These are phyloP conservation scores for Tardiomyces depauwii DNA, from an alignment of 1,139 yeast species.

Conservation along the genomic window DNA sequence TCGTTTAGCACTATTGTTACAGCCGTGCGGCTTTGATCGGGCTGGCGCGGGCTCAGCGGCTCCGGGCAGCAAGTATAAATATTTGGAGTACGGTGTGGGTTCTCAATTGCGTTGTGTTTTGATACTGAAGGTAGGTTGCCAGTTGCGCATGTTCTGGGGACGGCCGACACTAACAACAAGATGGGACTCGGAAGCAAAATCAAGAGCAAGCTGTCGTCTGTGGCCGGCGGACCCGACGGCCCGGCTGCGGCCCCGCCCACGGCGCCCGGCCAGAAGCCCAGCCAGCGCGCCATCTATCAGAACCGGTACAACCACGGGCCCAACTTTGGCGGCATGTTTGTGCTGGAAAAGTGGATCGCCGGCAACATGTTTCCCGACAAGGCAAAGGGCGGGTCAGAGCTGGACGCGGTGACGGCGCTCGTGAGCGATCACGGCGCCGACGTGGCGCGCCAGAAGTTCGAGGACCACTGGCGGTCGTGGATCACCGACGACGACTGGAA, in stretches of 20 bases:
- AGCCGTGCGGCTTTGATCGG: too few relatives aligned
- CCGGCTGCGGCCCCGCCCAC: conserved; percentile 20
- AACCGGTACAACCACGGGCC: conserved; percentile 71
- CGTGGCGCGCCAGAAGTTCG: conserved; percentile 45
- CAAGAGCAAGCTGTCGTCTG: background rate
- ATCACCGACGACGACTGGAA: conserved; percentile 65
- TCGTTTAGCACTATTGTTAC: too few relatives aligned
- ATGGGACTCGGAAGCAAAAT: background rate
- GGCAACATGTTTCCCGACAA: conserved; percentile 52
- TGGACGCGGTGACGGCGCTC: conserved; percentile 52
- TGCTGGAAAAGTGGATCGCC: conserved; percentile 52
- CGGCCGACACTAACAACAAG: background rate
- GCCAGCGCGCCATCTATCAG: conserved; percentile 46
- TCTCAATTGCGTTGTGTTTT: too few relatives aligned
- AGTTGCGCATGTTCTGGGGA: too few relatives aligned
- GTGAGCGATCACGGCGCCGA: conserved; percentile 41
- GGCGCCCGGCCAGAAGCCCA: conserved; percentile 28
- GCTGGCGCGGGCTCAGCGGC: too few relatives aligned
- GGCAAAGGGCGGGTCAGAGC: conserved; percentile 47
- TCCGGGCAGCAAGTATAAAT: too few relatives aligned
- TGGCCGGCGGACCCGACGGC: background rate
- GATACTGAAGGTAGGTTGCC: too few relatives aligned
- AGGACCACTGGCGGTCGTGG: conserved; percentile 60
- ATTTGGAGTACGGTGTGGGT: too few relatives aligned
- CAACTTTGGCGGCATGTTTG: conserved; percentile 75